Base-by-base conservation (phyloP, 108 stramenopile species). In the Halocafeteria seosinensis region DNA sequence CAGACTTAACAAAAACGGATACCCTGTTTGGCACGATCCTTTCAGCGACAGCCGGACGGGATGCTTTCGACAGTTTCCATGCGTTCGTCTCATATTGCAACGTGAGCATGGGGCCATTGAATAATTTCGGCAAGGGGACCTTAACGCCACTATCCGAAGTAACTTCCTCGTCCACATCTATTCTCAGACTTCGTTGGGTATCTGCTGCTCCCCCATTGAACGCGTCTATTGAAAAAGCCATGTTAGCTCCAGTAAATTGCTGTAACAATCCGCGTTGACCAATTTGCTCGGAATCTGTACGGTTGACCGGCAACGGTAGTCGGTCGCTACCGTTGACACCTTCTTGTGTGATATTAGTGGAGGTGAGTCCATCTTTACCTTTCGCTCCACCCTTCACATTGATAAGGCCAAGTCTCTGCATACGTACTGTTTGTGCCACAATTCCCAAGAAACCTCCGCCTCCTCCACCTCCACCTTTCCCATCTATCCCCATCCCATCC, bases 401-500 rank as follows among this genome's bases (percentile, higher is more conserved):
- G n/a, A n/a, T n/a, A n/a, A n/a, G n/a, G n/a, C n/a, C n/a, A n/a
- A n/a, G n/a, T n/a, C n/a, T n/a, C n/a, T n/a, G n/a, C 9, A 70
- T 12, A 12, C 69, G 61, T 0, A 86, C 69, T 47, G 78, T 71
- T 59, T 82, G 63, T 2, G 81, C 86, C 64, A 62, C 85, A 36
- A 87, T 27, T 1, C 81, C 84, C 3, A 89, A 73, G 33, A 85
- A 65, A 0, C 88, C 88, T 23, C 88, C 88, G 9, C 75, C 68
- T 27, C 88, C 88, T 9, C 79, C 84, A 8, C 85, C 86, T 30
- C 81, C 85, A 28, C 38, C 71, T 3, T n/a, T 8, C 52, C 71
- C 24, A 67, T 77, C 50, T 50, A 55, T 34, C 13, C 42, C 66
- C 30, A 21, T 61, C 50, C 73, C 75, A 53, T 58, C 37, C 0